phyloP scores from a whole-genome alignment of 257 asterid genomes.

The Osmanthus fragrans region DNA sequence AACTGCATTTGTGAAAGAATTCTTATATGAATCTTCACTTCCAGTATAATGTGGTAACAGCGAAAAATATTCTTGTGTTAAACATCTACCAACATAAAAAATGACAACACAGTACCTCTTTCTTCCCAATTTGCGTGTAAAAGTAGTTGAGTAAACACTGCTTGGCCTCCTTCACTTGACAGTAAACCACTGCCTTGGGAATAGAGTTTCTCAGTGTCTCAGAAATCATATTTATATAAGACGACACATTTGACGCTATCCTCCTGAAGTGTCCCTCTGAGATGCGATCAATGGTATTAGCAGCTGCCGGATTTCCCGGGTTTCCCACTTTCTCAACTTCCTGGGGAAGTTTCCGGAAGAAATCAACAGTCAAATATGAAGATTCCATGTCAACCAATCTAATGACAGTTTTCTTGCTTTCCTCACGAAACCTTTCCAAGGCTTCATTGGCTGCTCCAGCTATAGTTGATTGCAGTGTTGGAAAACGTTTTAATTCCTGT shows the following conservation, averaged over 20 bases:
- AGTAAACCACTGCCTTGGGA: slow-evolving; percentile 86
- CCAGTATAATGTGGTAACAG: too few species aligned
- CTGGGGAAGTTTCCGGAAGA: slow-evolving; percentile 87
- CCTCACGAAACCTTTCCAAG: slow-evolving; percentile 75
- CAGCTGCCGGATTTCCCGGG: slow-evolving; percentile 45
- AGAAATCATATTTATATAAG: slow-evolving; percentile 71
- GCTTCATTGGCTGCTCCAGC: slow-evolving; percentile 81
- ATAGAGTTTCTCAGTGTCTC: slow-evolving; percentile 69
- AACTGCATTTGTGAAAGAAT: not conserved
- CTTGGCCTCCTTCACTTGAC: slow-evolving; percentile 94
- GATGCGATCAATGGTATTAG: slow-evolving; percentile 53
- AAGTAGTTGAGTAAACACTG: slow-evolving; percentile 69
- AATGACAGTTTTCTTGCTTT: slow-evolving; percentile 69
- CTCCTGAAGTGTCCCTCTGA: slow-evolving; percentile 84
- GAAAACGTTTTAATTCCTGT: slow-evolving; percentile 88
- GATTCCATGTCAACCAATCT: slow-evolving; percentile 93
- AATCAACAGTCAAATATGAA: slow-evolving; percentile 81
- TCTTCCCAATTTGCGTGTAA: slow-evolving; percentile 72
- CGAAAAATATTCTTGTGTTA: too few species aligned
- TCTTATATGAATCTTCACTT: not conserved
- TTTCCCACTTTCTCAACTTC: slow-evolving; percentile 71
- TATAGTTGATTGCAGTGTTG: slow-evolving; percentile 71
- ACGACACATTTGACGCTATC: slow-evolving; percentile 87
- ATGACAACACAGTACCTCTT: slow-evolving; percentile 53
- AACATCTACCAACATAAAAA: not conserved